phyloP scores from a whole-genome alignment of 495 filamentous ascomycete species.

The Penicillium desertorum region DNA sequence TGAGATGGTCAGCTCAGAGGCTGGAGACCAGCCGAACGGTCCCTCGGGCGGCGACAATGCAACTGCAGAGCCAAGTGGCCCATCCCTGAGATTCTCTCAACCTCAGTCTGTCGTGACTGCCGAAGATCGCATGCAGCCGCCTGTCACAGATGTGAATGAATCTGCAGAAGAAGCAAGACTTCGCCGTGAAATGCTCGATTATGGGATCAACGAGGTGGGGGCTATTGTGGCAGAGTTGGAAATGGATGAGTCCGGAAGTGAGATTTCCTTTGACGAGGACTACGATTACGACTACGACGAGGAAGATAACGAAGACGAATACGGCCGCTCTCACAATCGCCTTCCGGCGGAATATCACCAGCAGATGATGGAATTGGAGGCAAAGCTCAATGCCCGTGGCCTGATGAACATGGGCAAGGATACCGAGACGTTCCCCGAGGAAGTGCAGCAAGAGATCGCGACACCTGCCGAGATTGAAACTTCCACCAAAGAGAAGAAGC shows the following conservation, averaged over 20 bases:
- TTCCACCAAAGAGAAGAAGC: constrained; percentile 32
- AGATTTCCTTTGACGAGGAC: constrained; percentile 58
- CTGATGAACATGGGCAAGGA: constrained; percentile 55
- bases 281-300: constrained; percentile 52
- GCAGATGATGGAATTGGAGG: constrained; percentile 82
- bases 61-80: constrained; percentile 5
- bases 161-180: constrained; percentile 75
- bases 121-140: constrained; percentile 29
- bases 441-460: constrained; percentile 35
- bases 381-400: constrained; percentile 59
- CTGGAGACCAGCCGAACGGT: not conserved
- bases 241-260: constrained; percentile 67
- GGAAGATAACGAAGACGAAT: constrained; percentile 62
- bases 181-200: constrained; percentile 88
- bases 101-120: constrained; percentile 25
- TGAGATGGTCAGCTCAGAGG: not conserved
- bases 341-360: constrained; percentile 70
- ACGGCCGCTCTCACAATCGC: constrained; percentile 63
- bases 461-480: constrained; percentile 21
- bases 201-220: constrained; percentile 79
- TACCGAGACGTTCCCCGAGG: constrained; percentile 32
- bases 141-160: constrained; percentile 57
- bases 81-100: constrained; percentile 16
- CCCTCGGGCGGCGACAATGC: constrained; percentile 1
- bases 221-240: constrained; percentile 91